Percentiles rank a stretch among this genome's conserved stretches.
phyloP scores from a whole-genome alignment of 2,329 filamentous ascomycete species.

The Clarireedia hainanense region DNA sequence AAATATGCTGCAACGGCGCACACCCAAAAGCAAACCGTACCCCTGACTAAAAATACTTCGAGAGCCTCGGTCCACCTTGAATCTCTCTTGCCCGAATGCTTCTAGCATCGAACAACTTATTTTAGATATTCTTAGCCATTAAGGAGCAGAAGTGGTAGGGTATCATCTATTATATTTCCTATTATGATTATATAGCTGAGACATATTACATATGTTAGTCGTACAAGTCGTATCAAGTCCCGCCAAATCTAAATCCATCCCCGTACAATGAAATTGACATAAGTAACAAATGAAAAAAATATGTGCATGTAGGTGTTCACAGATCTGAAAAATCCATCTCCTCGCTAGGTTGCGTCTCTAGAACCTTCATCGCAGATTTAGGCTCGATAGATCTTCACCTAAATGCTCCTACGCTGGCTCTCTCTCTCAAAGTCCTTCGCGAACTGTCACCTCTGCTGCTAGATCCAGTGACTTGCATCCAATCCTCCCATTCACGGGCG shows the following conservation, averaged over 20 bases:
- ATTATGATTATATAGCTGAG: constrained; percentile 6
- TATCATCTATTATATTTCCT: constrained; percentile 1
- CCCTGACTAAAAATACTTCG: too few species aligned
- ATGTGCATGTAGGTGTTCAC: neutral
- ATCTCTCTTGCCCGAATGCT: too few species aligned
- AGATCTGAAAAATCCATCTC: constrained; percentile 1
- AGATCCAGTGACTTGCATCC: constrained; percentile 54
- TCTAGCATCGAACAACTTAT: too few species aligned
- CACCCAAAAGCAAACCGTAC: too few species aligned
- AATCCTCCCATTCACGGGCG: constrained; percentile 86
- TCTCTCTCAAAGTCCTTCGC: constrained; percentile 24
- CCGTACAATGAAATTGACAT: neutral
- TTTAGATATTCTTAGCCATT: too few species aligned
- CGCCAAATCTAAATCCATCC: neutral
- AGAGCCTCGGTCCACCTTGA: too few species aligned
- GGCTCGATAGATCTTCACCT: constrained; percentile 16
- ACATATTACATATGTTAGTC: constrained; percentile 9
- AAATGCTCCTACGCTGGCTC: constrained; percentile 27
- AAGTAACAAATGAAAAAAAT: constrained; percentile 5
- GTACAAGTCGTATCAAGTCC: constrained; percentile 7
- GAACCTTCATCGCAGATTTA: neutral
- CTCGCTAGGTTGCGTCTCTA: neutral
- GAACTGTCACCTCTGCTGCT: constrained; percentile 18
- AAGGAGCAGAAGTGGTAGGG: neutral
- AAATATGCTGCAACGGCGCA: too few species aligned